Conservation (phyloP, 1,284 basidiomycete genomes). For the Trametes polyzona region DNA sequence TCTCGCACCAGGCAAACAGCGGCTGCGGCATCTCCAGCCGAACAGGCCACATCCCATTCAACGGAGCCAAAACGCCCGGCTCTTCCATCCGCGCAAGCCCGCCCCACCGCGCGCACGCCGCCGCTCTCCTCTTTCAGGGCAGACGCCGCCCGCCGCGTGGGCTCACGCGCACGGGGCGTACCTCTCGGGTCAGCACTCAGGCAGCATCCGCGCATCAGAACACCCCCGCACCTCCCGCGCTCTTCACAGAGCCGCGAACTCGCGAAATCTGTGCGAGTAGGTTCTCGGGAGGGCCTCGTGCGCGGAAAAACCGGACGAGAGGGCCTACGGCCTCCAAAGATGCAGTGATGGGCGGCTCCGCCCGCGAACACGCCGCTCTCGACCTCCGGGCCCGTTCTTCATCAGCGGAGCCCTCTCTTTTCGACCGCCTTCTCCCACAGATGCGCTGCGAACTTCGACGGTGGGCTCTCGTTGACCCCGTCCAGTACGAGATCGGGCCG, state of each 20-base stretch:
- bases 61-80: slow-evolving; percentile 4
- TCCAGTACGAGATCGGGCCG: not conserved
- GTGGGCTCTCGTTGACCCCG: not conserved
- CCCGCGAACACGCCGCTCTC: slow-evolving; percentile 1
- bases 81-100: not conserved
- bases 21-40: not conserved
- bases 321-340: too few species aligned
- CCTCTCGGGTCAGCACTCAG: too few species aligned
- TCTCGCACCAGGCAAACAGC: not conserved
- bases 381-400: not conserved
- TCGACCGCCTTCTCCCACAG: not conserved
- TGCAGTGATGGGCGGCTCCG: not conserved
- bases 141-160: too few species aligned
- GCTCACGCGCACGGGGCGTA: too few species aligned
- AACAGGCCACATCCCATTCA: not conserved
- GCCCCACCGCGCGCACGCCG: not conserved
- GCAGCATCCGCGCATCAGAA: too few species aligned
- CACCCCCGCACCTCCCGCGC: not conserved
- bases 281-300: too few species aligned
- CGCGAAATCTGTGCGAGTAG: too few species aligned
- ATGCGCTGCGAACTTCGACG: not conserved
- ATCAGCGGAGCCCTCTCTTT: not conserved
- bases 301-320: too few species aligned
- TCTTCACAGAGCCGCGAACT: not conserved
- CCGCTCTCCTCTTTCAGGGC: not conserved